phyloP scores from a whole-genome alignment of 257 asterid species.

The Scutellaria minor region DNA sequence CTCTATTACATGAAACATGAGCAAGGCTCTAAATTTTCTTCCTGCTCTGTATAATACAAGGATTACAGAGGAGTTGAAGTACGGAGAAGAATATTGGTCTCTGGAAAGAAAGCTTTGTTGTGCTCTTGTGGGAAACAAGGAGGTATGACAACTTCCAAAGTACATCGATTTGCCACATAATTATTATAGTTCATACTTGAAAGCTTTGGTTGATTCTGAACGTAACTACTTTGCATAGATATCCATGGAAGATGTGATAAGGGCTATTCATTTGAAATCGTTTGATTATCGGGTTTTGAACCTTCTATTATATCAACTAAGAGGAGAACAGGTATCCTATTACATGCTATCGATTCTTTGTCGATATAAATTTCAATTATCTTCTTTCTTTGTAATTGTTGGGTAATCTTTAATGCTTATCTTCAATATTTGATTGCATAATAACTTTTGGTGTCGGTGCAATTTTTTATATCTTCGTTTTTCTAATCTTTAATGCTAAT shows the following conservation, averaged over 20 bases:
- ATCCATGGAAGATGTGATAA: slow-evolving; percentile 70
- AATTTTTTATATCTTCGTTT: too few relatives aligned
- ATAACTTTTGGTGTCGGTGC: too few relatives aligned
- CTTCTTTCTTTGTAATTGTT: slow-evolving; percentile 6
- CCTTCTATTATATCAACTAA: slow-evolving; percentile 79
- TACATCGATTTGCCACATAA: slow-evolving; percentile 19
- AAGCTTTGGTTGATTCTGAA: slow-evolving; percentile 23
- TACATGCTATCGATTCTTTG: slow-evolving; percentile 9
- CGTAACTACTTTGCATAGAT: slow-evolving; percentile 51
- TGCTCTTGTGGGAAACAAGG: slow-evolving; percentile 56
- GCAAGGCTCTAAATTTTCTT: slow-evolving; percentile 16
- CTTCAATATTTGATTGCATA: not conserved
- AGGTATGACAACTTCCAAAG: slow-evolving; percentile 45
- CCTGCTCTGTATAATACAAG: slow-evolving; percentile 42
- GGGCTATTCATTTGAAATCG: slow-evolving; percentile 86
- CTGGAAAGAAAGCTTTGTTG: slow-evolving; percentile 86
- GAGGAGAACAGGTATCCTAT: slow-evolving; percentile 66
- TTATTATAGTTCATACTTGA: not conserved
- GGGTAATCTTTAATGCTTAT: not conserved
- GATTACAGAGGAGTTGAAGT: slow-evolving; percentile 69
- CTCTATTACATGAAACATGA: slow-evolving; percentile 16
- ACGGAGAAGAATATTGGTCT: slow-evolving; percentile 88
- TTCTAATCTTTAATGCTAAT: not conserved
- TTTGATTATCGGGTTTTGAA: slow-evolving; percentile 91
- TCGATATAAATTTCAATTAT: not conserved